Evolutionary conservation across 163 green algal genomes (phyloP), one percentile per base, ranked within the genome.

Genomic region (Scenedesmus sp.): DNA sequence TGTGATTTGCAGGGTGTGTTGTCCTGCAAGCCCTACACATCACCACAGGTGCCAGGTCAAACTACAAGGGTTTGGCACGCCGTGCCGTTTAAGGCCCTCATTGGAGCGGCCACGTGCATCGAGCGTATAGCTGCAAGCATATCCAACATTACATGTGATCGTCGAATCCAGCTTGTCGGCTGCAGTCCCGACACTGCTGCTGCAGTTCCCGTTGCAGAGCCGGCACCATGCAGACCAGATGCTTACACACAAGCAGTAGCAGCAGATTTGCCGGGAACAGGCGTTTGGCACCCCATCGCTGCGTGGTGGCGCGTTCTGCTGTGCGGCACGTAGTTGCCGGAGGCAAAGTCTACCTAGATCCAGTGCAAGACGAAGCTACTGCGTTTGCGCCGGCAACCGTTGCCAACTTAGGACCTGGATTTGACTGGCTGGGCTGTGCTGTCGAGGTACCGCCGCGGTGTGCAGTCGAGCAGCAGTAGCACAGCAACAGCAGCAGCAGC

Each of bases 381-480:
- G 98, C 97, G 0, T 99, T 99, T 87, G 98, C 97, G 6, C 98
- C 98, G 5, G 98, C 98, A 15, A 99, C 98, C 0, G 95, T 99
- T 0, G 98, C 98, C 3, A 99, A 99, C 93, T 95, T 99, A 40
- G 98, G 98, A 12, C 98, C 98, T n/a, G 98, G 98, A 42, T 99
- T 99, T 73, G 98, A 99, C 92, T 99, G 99, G 97, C 95, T 99
- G 76, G 98, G 98, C n/a, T 99, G 97, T 84, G 98, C 98, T 4
- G 97, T 99, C 16, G 95, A 99, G 94, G 97, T 98, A 82, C 12
- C 93, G 3, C 33, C 18, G 22, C 37, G 44, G 37, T 33, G 43
- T 43, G 70, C 49, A 40, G 22, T 5, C 3, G 70, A 43, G 61
- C 10, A 84, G 46, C 20, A 70, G 53, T 78, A 87, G 26, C 87